Conservation (phyloP, 345 rosid species). For the Heritiera fomes region DNA sequence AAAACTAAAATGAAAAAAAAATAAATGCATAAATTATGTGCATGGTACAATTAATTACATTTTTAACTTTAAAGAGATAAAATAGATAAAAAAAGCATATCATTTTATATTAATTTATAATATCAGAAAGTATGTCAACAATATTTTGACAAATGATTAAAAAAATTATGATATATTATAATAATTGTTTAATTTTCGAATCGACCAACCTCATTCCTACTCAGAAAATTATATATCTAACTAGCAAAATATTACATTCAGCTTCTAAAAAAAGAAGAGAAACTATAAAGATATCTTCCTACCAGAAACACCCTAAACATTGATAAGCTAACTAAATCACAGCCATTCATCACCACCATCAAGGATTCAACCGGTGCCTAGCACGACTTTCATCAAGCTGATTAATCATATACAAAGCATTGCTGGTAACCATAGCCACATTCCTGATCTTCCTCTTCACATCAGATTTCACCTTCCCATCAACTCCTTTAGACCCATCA, state of each 20-base stretch:
- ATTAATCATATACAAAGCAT: slow-evolving; percentile 77
- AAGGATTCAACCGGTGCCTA: slow-evolving; percentile 1
- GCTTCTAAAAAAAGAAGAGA: too few species aligned
- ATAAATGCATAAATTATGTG: too few species aligned
- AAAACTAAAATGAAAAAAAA: too few species aligned
- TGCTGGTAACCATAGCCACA: slow-evolving; percentile 76
- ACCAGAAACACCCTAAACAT: not conserved
- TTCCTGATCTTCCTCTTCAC: slow-evolving; percentile 53
- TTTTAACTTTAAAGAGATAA: not conserved
- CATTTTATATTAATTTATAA: not conserved
- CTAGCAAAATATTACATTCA: not conserved
- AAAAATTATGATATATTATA: too few species aligned
- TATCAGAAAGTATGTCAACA: too few species aligned
- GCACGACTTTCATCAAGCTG: slow-evolving; percentile 16
- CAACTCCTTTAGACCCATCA: slow-evolving; percentile 63
- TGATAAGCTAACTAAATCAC: slow-evolving; percentile 8
- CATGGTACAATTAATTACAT: too few species aligned
- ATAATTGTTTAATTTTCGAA: too few species aligned
- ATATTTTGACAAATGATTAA: too few species aligned
- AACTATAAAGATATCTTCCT: too few species aligned
- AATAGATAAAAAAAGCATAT: not conserved
- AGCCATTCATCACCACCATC: not conserved
- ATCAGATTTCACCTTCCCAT: slow-evolving; percentile 42
- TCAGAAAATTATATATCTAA: not conserved
- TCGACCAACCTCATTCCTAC: too few species aligned